Base-by-base conservation (phyloP, 2,329 filamentous ascomycete species). In the Penicillium sp. region DNA sequence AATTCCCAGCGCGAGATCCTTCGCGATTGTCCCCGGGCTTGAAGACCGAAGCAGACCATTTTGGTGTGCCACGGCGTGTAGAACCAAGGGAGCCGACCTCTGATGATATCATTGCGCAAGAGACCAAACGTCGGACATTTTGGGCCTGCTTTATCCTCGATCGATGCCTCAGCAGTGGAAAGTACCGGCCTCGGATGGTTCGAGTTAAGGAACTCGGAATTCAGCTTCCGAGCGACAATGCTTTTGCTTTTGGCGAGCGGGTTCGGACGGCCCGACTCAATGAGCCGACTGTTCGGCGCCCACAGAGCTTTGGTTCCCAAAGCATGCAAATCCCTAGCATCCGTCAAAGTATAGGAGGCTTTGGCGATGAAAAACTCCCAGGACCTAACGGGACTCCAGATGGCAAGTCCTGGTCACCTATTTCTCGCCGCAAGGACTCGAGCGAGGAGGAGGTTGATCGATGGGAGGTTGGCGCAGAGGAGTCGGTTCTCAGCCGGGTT, bases 141-240 rank as follows among this genome's bases (percentile, higher is more conserved):
- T 84, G 82, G 82, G 81, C 80, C 49, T 84, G 81, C 60, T 84
- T 82, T 63, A 79, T 83, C 47, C 72, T 84, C 64, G 82, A 84
- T 66, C 76, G 81, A 4, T 83, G 80, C 57, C 61, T 83, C 26
- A 83, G 80, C 61, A 80, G 78, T 61, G 81, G 81, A 17, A 80
- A 80, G 54, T 78, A 81, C 61, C 76, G 81, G 5, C 81, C 80
- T 1, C 78, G 78, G 30, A 82, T 81, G 75, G 68, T 84, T 41
- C 74, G 75, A 17, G 73, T 79, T 2, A 73, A 76, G 31, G 78
- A 84, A 37, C 63, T 84, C 16, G 75, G 73, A 14, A 80, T 83
- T 17, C 82, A 84, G 58, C 73, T 84, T 7, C 81, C 81, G 12
- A 84, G 80, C 59, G 80, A 84, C 49, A 75, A 78, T 33, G 80